These are phyloP conservation scores for Monosporascus sp. DNA, from an alignment of 2,329 filamentous ascomycete genomes.

Conservation along the genomic window DNA sequence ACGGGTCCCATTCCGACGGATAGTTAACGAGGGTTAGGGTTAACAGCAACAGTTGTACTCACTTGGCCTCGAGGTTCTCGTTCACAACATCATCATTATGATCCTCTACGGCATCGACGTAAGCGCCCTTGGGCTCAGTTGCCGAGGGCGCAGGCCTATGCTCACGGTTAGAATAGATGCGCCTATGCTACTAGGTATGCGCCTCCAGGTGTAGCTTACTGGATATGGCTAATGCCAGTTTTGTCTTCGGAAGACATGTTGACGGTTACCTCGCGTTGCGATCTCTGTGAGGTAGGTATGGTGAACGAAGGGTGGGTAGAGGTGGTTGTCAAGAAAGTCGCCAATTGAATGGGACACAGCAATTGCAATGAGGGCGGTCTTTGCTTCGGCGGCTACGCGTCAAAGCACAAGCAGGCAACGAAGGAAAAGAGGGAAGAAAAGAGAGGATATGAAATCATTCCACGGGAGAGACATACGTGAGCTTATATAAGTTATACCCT, in stretches of 20 bases:
- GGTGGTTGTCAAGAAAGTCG: not conserved
- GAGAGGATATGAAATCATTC: not conserved
- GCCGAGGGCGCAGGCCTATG: not conserved
- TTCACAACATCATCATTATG: slow-evolving; percentile 31
- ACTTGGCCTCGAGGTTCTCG: slow-evolving; percentile 39
- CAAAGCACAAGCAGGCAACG: not conserved
- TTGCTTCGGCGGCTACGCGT: not conserved
- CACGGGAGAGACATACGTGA: not conserved
- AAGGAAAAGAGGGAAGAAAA: not conserved
- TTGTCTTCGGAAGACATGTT: not conserved
- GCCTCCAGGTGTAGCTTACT: not conserved
- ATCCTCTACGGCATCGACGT: slow-evolving; percentile 19
- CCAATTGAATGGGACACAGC: too few species aligned
- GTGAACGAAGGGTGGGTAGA: not conserved
- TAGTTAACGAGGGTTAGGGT: not conserved
- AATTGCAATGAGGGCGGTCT: not conserved
- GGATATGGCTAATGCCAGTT: not conserved
- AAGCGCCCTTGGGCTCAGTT: slow-evolving; percentile 23
- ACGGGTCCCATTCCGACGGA: not conserved
- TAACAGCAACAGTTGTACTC: slow-evolving; percentile 14
- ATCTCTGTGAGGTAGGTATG: not conserved
- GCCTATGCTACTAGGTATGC: not conserved
- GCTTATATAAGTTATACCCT: not conserved
- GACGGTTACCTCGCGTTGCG: not conserved
- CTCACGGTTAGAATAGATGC: not conserved